These are phyloP conservation scores for Phaffia tasmanica DNA, from an alignment of 768 basidiomycete genomes.

Conservation along the genomic window DNA sequence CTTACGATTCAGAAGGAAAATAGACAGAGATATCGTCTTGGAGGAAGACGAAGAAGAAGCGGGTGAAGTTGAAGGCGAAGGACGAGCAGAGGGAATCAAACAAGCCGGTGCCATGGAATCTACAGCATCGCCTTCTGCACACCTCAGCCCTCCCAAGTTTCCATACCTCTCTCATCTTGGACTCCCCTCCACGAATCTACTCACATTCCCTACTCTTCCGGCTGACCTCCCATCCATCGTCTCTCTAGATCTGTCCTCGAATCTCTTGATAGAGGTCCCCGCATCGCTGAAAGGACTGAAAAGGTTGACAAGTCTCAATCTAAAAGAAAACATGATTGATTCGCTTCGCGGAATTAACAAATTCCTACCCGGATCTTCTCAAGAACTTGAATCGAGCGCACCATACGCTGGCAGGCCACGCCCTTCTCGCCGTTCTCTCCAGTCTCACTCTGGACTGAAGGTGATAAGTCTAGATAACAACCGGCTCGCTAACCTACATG, in stretches of 20 bases:
- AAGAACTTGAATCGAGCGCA: not conserved
- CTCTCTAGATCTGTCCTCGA: slow-evolving; percentile 90
- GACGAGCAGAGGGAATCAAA: not conserved
- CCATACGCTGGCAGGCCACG: not conserved
- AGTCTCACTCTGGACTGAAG: slow-evolving; percentile 4
- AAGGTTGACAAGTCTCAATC: slow-evolving; percentile 19
- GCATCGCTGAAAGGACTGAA: slow-evolving; percentile 65
- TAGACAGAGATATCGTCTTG: slow-evolving; percentile 1
- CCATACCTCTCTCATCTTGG: slow-evolving; percentile 55
- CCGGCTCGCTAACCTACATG: slow-evolving; percentile 23
- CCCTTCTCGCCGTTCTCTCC: slow-evolving; percentile 8
- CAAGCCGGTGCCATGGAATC: not conserved
- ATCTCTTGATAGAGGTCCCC: slow-evolving; percentile 92
- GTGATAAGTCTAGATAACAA: slow-evolving; percentile 25
- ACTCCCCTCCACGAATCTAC: slow-evolving; percentile 77
- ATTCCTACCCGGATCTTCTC: slow-evolving; percentile 10
- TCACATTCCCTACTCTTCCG: slow-evolving; percentile 55
- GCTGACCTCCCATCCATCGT: slow-evolving; percentile 56
- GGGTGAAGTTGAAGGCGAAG: not conserved
- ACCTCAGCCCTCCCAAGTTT: slow-evolving; percentile 44
- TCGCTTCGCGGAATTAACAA: slow-evolving; percentile 18
- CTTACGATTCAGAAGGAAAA: not conserved
- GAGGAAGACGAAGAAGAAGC: slow-evolving; percentile 15
- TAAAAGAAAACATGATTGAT: slow-evolving; percentile 25
- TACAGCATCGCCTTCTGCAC: slow-evolving; percentile 59